Base-by-base conservation (phyloP, 2,329 filamentous ascomycete species). In the Exophiala mesophila region DNA sequence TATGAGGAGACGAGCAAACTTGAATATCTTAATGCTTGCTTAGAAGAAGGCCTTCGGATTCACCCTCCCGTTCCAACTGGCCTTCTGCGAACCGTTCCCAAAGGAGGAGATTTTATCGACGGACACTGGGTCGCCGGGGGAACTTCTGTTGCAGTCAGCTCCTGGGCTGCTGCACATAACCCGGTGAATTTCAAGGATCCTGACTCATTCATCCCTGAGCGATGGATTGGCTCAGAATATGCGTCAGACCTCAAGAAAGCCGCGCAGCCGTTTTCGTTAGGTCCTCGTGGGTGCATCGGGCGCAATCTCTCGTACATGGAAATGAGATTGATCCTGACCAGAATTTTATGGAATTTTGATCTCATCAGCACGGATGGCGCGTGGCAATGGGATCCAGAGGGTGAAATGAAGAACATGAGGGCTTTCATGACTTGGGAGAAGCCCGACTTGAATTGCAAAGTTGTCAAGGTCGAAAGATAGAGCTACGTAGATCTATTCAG, bases 301-400 rank as follows among this genome's bases (percentile, higher is more conserved):
- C 19, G 33, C 24, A 73, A 70, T 42, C 59, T 77, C 30, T 71
- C 71, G 2, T 72, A 71, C 35, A 61, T 68, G 17, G 72, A 77
- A 52, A 71, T 75, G 63, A 62, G 72, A 4, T 55, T 73, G 5
- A 68, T 75, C 29, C 54, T 76, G 5, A 65, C 68, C 0, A 65
- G 65, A 2, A 51, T 76, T 4, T 49, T 76, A 1, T 76, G 63
- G 56, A 70, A 70, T 35, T 76, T 74, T 50, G 71, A 77, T 32
- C 15, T 44, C n/a, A 18, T 33, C n/a, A 44, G 35, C 18, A 18
- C 19, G 8, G 41, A 44, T 17, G 42, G 42, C 3, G 30, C 32
- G 5, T 35, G 30, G 37, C 42, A 45, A 24, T 45, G 42, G 42
- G 23, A 40, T 34, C 42, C 42, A 9, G 23, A 45, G 24, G 42